Conservation (phyloP, 345 rosid species). For the Streptanthus diversifolius region DNA sequence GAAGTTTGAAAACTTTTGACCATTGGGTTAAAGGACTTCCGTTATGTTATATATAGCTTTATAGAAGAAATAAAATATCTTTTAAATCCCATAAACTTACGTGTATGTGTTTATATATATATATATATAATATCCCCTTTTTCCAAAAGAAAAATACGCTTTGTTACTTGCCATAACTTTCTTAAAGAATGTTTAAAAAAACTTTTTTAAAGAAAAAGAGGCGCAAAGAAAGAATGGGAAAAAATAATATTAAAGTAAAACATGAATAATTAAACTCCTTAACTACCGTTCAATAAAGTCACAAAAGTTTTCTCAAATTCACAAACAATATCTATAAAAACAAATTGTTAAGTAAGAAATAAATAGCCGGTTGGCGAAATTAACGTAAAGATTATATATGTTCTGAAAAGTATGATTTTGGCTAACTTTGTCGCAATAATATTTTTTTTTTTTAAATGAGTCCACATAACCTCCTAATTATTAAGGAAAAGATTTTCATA, state of each 20-base stretch:
- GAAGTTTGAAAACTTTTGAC: too few relatives aligned
- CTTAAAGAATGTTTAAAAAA: slow-evolving; percentile 22
- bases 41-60: too few relatives aligned
- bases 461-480: too few relatives aligned
- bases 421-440: neutral
- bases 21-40: neutral
- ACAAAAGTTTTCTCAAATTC: slow-evolving; percentile 21
- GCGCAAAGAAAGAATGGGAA: slow-evolving; percentile 12
- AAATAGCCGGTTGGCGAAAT: neutral
- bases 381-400: neutral
- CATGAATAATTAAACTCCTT: slow-evolving; percentile 18
- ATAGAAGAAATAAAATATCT: neutral
- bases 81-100: neutral
- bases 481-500: neutral
- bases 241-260: neutral
- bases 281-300: slow-evolving; percentile 48
- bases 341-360: neutral
- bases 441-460: too few relatives aligned
- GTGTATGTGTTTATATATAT: neutral
- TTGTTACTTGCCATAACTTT: slow-evolving; percentile 25
- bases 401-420: neutral
- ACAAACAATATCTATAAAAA: neutral
- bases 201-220: slow-evolving; percentile 33
- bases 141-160: slow-evolving; percentile 22
- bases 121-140: neutral